A percentile compares a stretch with the other conserved stretches of the same genome.
These are phyloP conservation scores for Nigrospora oryzae DNA, from an alignment of 2,329 filamentous ascomycete species.

Conservation along the genomic window DNA sequence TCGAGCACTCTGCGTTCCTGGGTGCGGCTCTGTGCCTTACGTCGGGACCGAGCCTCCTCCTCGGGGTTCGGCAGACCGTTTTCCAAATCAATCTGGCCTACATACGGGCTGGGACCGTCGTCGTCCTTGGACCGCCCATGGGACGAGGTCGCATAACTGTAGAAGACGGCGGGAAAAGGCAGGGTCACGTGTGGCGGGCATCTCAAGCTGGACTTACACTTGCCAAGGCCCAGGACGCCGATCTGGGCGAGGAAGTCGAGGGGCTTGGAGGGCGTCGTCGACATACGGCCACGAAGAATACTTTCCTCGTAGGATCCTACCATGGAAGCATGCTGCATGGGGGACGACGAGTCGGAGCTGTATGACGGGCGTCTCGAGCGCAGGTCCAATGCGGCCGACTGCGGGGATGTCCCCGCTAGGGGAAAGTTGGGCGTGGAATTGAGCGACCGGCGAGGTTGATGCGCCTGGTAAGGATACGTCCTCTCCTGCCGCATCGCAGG, in stretches of 20 bases:
- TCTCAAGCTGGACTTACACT: conserved; percentile 75
- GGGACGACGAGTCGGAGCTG: conserved; percentile 61
- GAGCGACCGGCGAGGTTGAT: conserved; percentile 69
- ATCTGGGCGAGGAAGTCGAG: conserved; percentile 93
- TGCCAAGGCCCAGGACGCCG: conserved; percentile 80
- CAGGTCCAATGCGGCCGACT: conserved; percentile 36
- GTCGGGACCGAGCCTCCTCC: conserved; percentile 36
- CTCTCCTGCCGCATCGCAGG: conserved; percentile 48
- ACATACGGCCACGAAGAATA: conserved; percentile 91
- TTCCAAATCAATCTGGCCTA: conserved; percentile 86
- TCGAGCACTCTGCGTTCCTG: conserved; percentile 25
- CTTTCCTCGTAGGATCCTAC: conserved; percentile 98
- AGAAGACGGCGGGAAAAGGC: conserved; percentile 91
- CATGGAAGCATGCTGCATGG: conserved; percentile 85
- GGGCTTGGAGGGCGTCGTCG: conserved; percentile 85
- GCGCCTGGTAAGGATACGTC: conserved; percentile 62
- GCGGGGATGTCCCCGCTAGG: conserved; percentile 32
- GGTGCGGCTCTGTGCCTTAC: conserved; percentile 38
- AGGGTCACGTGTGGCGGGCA: conserved; percentile 88
- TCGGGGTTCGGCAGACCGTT: conserved; percentile 56
- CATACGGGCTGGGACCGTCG: conserved; percentile 91
- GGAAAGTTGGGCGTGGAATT: conserved; percentile 47
- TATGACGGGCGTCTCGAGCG: conserved; percentile 61
- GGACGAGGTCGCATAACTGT: conserved; percentile 71
- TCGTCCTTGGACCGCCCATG: conserved; percentile 57